A percentile compares a stretch with the other conserved stretches of the same genome.
phyloP scores from a whole-genome alignment of 2,329 filamentous ascomycete species.

The Beauveria sp. region DNA sequence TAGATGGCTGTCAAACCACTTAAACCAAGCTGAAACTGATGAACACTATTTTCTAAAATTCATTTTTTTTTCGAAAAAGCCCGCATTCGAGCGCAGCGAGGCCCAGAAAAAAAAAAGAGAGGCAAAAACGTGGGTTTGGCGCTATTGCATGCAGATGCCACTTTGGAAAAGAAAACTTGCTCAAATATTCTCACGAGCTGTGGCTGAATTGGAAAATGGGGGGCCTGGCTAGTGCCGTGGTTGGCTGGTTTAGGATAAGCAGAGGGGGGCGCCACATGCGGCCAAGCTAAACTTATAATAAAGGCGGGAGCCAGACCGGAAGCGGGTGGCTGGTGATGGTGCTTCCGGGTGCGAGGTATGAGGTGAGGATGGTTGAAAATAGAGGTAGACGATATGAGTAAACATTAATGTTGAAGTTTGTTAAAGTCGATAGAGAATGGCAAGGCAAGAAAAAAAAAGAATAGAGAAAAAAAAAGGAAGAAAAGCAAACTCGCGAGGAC shows the following conservation, averaged over 20 bases:
- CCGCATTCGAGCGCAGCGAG: conserved; percentile 2
- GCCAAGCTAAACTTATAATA: not conserved
- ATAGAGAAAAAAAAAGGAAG: not conserved
- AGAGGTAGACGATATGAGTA: too few species aligned
- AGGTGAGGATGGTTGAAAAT: too few species aligned
- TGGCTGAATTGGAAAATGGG: not conserved
- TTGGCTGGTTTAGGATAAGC: not conserved
- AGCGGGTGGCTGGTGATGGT: not conserved
- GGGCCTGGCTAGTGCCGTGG: not conserved
- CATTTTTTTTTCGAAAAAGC: not conserved
- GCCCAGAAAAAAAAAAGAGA: not conserved
- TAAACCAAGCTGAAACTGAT: not conserved
- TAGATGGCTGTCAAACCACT: not conserved
- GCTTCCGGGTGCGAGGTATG: too few species aligned
- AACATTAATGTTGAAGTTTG: too few species aligned
- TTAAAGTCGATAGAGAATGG: too few species aligned
- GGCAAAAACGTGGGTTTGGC: not conserved
- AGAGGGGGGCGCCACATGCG: not conserved
- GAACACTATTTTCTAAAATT: not conserved
- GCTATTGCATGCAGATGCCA: conserved; percentile 10
- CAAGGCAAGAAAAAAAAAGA: not conserved
- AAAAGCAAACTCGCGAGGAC: not conserved
- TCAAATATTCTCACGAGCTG: conserved; percentile 30
- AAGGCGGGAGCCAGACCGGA: not conserved
- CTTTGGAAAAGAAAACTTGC: conserved; percentile 25